Percentiles rank a stretch among this genome's conserved stretches.
phyloP scores from a whole-genome alignment of 106 monocot species.

The Posidonia australis region DNA sequence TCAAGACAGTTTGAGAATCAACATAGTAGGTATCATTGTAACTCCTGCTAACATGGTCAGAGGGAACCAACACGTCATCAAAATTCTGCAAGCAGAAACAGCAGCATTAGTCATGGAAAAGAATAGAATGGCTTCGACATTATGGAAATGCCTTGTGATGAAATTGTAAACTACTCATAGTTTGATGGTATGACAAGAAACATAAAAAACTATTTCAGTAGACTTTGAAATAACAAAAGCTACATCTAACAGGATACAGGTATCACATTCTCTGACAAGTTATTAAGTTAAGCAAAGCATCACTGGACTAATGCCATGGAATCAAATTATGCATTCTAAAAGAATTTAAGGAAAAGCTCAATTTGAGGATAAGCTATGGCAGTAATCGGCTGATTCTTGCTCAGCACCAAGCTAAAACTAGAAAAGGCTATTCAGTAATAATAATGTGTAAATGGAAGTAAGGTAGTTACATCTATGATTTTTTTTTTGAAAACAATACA shows the following conservation, averaged over 20 bases:
- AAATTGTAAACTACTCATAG: no score
- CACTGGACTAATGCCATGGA: background rate
- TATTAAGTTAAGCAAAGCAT: no score
- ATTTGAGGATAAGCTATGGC: no score
- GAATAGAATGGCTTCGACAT: no score
- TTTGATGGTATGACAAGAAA: background rate
- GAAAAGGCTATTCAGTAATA: no score
- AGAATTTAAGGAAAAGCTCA: background rate
- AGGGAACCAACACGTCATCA: conserved; percentile 97
- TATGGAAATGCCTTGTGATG: no score
- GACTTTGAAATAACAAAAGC: background rate
- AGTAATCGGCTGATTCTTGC: no score
- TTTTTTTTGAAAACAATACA: no score
- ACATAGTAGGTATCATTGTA: conserved; percentile 99
- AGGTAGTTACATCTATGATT: no score
- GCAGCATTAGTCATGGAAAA: conserved; percentile 13
- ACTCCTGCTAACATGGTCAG: conserved; percentile 97
- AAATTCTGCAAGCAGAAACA: conserved; percentile 74
- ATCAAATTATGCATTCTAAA: background rate
- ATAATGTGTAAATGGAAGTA: no score
- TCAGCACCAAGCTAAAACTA: no score
- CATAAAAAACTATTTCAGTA: background rate
- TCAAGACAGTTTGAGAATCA: conserved; percentile 69
- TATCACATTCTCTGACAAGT: no score
- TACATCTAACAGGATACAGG: background rate